These are phyloP conservation scores for Selaginella tamariscina DNA, from an alignment of 75 land plant species.

Conservation along the genomic window DNA sequence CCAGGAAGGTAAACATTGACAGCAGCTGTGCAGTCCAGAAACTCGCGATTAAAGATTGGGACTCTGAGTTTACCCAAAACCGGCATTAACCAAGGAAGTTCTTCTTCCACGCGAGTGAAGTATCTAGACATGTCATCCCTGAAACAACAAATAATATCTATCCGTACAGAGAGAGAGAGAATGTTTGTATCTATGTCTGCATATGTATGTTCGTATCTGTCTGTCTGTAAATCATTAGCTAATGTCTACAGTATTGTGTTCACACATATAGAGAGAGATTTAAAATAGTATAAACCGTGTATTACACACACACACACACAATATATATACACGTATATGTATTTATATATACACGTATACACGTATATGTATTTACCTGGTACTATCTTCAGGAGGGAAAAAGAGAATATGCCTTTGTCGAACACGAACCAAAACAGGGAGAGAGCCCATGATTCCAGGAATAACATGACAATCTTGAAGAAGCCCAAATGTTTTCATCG, in stretches of 20 bases:
- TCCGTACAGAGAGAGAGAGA: background rate
- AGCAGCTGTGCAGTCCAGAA: conserved; percentile 42
- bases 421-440: conserved; percentile 61
- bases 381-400: conserved; percentile 5
- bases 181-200: too few species aligned
- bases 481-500: conserved; percentile 45
- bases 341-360: too few species aligned
- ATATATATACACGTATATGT: too few species aligned
- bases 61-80: conserved; percentile 55
- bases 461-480: conserved; percentile 86
- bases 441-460: conserved; percentile 48
- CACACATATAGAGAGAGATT: too few species aligned
- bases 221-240: too few species aligned
- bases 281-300: too few species aligned
- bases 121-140: conserved; percentile 21
- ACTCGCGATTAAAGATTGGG: conserved; percentile 59
- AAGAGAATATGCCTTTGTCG: conserved; percentile 52
- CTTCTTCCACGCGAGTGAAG: conserved; percentile 30
- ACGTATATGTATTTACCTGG: too few species aligned
- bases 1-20: conserved; percentile 43
- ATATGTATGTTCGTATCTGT: too few species aligned
- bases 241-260: too few species aligned
- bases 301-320: too few species aligned
- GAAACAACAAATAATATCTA: background rate
- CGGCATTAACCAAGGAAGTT: conserved; percentile 68